Conservation (phyloP, 176 grass and related monocot genomes). For the Musa troglodytarum region DNA sequence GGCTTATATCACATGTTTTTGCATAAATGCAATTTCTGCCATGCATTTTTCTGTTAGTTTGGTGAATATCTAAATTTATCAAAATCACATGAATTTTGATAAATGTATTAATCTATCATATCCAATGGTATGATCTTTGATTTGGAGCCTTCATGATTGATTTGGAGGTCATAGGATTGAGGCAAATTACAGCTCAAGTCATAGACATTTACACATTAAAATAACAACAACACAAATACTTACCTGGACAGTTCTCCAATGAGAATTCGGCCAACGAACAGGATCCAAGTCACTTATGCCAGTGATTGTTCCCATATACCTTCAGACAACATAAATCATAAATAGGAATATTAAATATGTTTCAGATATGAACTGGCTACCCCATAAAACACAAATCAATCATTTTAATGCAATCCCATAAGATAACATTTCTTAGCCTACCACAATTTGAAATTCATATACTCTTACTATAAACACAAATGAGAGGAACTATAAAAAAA, state of each 20-base stretch:
- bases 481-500: too few species aligned
- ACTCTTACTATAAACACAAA: not conserved
- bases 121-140: too few species aligned
- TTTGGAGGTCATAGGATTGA: too few species aligned
- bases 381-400: not conserved
- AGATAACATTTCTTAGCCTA: not conserved
- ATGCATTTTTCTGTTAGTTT: too few species aligned
- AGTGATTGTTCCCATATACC: constrained; percentile 98
- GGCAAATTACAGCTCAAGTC: too few species aligned
- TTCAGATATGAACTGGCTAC: not conserved
- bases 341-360: not conserved
- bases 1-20: too few species aligned
- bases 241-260: constrained; percentile 99
- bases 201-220: not conserved
- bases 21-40: too few species aligned
- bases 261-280: constrained; percentile 88
- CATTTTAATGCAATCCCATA: not conserved
- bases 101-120: too few species aligned
- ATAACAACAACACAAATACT: constrained; percentile 1
- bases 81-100: too few species aligned
- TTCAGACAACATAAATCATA: constrained; percentile 25
- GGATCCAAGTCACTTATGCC: constrained; percentile 83
- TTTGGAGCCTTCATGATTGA: too few species aligned
- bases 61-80: too few species aligned
- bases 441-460: not conserved